phyloP scores from a whole-genome alignment of 148 eudicot species.

The Persicaria tinctoria region DNA sequence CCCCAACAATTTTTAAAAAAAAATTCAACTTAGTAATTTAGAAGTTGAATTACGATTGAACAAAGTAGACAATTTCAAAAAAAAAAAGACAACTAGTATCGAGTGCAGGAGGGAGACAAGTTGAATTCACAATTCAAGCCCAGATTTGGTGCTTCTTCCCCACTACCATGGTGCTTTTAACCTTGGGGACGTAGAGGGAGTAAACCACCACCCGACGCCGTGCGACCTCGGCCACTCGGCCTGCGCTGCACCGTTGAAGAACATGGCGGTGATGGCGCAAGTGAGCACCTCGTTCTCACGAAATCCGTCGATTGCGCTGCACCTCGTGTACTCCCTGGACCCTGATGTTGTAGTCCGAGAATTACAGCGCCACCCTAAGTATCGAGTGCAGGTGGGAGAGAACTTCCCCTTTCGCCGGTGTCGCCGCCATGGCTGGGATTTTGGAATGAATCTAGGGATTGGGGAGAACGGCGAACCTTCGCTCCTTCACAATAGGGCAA shows the following conservation, averaged over 20 bases:
- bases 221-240: constrained; percentile 43
- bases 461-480: too few relatives aligned
- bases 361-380: constrained; percentile 43
- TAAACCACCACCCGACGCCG: constrained; percentile 48
- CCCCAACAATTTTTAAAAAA: too few relatives aligned
- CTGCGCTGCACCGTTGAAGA: constrained; percentile 52
- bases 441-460: too few relatives aligned
- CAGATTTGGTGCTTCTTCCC: constrained; percentile 10
- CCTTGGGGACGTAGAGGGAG: constrained; percentile 45
- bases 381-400: constrained; percentile 49
- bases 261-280: constrained; percentile 30
- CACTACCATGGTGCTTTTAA: constrained; percentile 56
- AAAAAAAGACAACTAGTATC: neutral
- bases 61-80: neutral
- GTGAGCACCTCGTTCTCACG: constrained; percentile 44
- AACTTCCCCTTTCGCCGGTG: constrained; percentile 32
- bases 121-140: neutral
- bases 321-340: constrained; percentile 39
- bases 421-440: constrained; percentile 3
- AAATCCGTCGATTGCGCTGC: constrained; percentile 55
- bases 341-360: constrained; percentile 66
- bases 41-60: neutral
- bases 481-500: too few relatives aligned
- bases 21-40: too few relatives aligned
- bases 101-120: too few relatives aligned